A percentile compares a stretch with the other conserved stretches of the same genome.
phyloP scores from a whole-genome alignment of 139 green algal species.

The Tetradesmus obliquus region DNA sequence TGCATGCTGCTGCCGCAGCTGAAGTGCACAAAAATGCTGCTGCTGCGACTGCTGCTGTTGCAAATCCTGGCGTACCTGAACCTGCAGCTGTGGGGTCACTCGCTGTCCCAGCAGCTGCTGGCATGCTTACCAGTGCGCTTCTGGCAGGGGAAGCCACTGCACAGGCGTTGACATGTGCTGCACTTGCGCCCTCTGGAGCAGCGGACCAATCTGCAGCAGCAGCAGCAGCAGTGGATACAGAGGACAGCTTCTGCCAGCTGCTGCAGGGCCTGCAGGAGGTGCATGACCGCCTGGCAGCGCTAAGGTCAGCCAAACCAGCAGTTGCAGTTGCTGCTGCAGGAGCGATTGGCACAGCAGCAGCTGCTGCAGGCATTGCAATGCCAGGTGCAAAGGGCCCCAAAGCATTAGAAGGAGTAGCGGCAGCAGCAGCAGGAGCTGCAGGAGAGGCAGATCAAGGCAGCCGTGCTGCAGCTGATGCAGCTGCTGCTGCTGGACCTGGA shows the following conservation, averaged over 20 bases:
- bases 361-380: neutral
- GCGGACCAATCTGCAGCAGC: neutral
- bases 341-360: neutral
- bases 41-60: neutral
- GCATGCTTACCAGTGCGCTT: neutral
- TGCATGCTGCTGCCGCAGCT: neutral
- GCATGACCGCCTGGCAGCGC: neutral
- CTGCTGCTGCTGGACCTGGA: neutral
- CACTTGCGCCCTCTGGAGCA: neutral
- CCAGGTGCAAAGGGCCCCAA: neutral
- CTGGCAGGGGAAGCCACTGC: neutral
- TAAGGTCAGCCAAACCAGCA: neutral
- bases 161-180: neutral
- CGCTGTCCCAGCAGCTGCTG: neutral
- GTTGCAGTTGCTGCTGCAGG: neutral
- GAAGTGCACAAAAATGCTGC: neutral
- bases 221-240: neutral
- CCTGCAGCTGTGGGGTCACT: neutral
- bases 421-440: neutral
- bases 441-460: neutral
- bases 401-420: neutral
- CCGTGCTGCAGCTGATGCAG: neutral
- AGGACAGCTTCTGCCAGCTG: conserved; percentile 26
- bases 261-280: conserved; percentile 8
- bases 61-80: neutral